Base-by-base conservation (phyloP, 257 asterid species). In the Fraxinus anomala region DNA sequence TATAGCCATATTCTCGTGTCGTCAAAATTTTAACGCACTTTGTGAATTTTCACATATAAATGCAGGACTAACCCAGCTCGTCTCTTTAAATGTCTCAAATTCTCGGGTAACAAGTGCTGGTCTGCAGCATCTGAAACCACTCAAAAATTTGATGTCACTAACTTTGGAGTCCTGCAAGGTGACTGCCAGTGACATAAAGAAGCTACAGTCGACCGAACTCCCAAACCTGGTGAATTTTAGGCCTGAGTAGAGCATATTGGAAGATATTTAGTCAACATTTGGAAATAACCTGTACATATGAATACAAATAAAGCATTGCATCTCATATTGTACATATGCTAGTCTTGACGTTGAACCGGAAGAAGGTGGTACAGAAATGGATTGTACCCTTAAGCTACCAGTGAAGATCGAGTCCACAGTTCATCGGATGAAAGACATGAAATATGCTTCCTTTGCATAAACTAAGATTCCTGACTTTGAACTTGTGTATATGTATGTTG, bases 161-260 rank as follows among this genome's bases (percentile, higher is more conserved):
- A 86, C 96, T 12, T 73, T 96, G 82, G 98, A 96, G 76, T 90
- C 97, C 7, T 91, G 97, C 96, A 96, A 89, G 87, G 97, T 96
- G 80, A 88, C 94, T 23, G 95, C 97, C 12, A 77, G 73, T 12
- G 98, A 93, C 78, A 87, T 96, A 56, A 88, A 82, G 91, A 92
- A 89, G 85, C 95, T 96, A 16, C 97, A 91, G 76, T 67, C 87
- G 0, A 76, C 87, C 2, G 82, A 89, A 80, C 98, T 96, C 49
- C 97, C 97, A 19, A 87, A 89, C 73, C 91, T 96, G 83, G 95
- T 92, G 85, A 91, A 85, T 83, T 92, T 87, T 71, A 89, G 99
- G 86, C 99, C 98, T 1, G 93, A 93, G 67, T 89, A 88, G 72
- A n/a, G 61, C 82, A 2, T 21, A 56, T 56, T 56, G 66, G 66